A percentile compares a stretch with the other conserved stretches of the same genome.
phyloP scores from a whole-genome alignment of 202 grass and related monocot genomes.

The Zoysia matrella region DNA sequence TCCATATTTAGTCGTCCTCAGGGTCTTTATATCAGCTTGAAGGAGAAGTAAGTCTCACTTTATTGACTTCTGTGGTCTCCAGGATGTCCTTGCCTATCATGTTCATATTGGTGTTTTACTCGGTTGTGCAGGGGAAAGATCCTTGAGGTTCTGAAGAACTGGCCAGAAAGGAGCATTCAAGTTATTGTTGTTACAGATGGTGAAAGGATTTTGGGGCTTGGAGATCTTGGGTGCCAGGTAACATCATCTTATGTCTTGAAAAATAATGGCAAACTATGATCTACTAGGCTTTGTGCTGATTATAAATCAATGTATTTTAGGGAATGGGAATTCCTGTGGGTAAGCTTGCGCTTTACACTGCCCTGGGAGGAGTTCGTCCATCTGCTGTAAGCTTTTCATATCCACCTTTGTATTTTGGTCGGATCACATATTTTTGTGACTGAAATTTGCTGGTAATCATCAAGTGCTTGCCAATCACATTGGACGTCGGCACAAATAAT shows the following conservation, averaged over 20 bases:
- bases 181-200: slow-evolving; percentile 32
- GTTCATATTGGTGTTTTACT: slow-evolving; percentile 31
- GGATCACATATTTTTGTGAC: slow-evolving; percentile 29
- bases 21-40: slow-evolving; percentile 94
- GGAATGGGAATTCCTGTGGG: slow-evolving; percentile 99
- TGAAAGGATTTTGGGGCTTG: slow-evolving; percentile 94
- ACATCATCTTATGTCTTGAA: slow-evolving; percentile 30
- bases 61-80: neutral
- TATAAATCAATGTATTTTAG: slow-evolving; percentile 53
- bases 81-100: slow-evolving; percentile 18
- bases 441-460: slow-evolving; percentile 41
- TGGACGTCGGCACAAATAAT: slow-evolving; percentile 98
- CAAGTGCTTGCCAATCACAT: slow-evolving; percentile 93
- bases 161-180: slow-evolving; percentile 94
- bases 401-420: neutral
- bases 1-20: slow-evolving; percentile 83
- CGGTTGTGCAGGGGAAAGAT: slow-evolving; percentile 72
- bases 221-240: slow-evolving; percentile 98
- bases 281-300: slow-evolving; percentile 39
- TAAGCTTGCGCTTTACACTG: slow-evolving; percentile 95
- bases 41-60: slow-evolving; percentile 74
- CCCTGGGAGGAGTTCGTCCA: slow-evolving; percentile 90
- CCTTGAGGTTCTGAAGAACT: slow-evolving; percentile 89
- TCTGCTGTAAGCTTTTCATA: slow-evolving; percentile 71
- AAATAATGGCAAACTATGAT: neutral